A percentile compares a stretch with the other conserved stretches of the same genome.
Evolutionary conservation across 768 basidiomycete genomes (phyloP).

Genomic region (Cantharellus anzutake): DNA sequence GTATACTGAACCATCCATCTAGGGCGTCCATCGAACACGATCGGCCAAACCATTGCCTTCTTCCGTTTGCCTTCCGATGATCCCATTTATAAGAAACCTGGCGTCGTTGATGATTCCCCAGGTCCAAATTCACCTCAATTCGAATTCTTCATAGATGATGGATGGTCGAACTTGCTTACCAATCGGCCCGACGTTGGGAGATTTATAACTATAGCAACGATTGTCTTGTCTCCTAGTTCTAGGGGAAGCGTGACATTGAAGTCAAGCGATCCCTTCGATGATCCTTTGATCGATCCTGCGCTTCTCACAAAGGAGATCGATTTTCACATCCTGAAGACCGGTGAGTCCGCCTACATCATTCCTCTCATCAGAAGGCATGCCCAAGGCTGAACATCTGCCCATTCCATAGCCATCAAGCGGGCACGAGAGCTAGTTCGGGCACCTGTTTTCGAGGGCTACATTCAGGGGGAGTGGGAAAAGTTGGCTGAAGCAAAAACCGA

Average conservation of each 20-base stretch:
- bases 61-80: neutral
- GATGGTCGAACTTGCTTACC: neutral
- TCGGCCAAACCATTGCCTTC: neutral
- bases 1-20: neutral
- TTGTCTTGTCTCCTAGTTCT: neutral
- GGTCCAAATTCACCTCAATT: neutral
- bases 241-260: neutral
- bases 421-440: neutral
- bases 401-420: neutral
- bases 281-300: neutral
- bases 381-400: neutral
- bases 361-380: too few relatives aligned
- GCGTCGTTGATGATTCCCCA: neutral
- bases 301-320: neutral
- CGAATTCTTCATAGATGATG: neutral
- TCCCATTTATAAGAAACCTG: neutral
- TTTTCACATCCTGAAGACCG: neutral
- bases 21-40: neutral
- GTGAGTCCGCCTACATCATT: neutral
- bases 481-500: neutral
- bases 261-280: neutral
- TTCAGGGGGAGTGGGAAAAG: neutral
- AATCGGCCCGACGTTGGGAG: neutral
- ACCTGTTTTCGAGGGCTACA: neutral
- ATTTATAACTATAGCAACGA: neutral